phyloP scores from a whole-genome alignment of 2,329 filamentous ascomycete species.

The Xylariaceae sp. region DNA sequence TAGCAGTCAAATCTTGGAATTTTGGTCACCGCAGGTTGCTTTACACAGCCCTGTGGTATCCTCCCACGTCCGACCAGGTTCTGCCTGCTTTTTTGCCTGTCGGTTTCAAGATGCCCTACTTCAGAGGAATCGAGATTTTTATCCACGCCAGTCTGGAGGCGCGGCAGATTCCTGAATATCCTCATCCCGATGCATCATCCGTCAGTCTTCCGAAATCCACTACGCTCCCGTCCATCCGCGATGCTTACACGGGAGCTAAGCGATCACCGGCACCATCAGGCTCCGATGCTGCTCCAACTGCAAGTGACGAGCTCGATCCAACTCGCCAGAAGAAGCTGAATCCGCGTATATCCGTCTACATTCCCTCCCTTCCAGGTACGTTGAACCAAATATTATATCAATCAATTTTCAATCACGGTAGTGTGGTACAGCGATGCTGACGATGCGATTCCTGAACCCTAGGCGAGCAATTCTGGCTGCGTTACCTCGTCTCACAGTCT shows the following conservation, averaged over 20 bases:
- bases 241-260: slow-evolving; percentile 6
- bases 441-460: background rate
- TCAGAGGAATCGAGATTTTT: slow-evolving; percentile 44
- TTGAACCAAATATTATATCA: too few relatives aligned
- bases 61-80: too few relatives aligned
- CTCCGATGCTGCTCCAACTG: slow-evolving; percentile 13
- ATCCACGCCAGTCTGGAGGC: slow-evolving; percentile 34
- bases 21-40: too few relatives aligned
- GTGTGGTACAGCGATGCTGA: slow-evolving; percentile 2
- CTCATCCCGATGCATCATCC: slow-evolving; percentile 47
- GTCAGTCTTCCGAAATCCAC: slow-evolving; percentile 30
- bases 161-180: slow-evolving; percentile 45
- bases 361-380: slow-evolving; percentile 49
- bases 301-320: slow-evolving; percentile 25
- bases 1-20: too few relatives aligned
- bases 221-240: slow-evolving; percentile 3
- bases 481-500: slow-evolving; percentile 38
- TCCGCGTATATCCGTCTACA: slow-evolving; percentile 48
- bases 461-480: slow-evolving; percentile 50
- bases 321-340: slow-evolving; percentile 30
- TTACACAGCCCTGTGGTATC: too few relatives aligned
- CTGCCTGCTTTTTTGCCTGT: too few relatives aligned
- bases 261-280: slow-evolving; percentile 5
- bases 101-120: slow-evolving; percentile 39
- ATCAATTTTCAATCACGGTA: too few relatives aligned